Base-by-base conservation (phyloP, 768 basidiomycete genomes). In the Ramaria rubella region DNA sequence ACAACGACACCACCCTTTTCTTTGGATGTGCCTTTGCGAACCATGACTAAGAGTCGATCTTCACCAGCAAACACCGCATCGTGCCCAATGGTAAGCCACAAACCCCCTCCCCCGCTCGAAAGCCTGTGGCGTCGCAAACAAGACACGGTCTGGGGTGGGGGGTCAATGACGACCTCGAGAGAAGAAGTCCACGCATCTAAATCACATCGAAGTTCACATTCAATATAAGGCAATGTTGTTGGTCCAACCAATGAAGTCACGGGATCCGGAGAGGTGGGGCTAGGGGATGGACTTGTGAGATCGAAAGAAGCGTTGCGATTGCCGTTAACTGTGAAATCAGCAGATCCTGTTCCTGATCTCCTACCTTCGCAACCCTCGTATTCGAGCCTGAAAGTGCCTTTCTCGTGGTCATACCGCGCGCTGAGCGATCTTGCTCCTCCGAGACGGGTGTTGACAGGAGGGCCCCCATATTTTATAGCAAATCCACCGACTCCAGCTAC, bases 401-500 rank as follows among this genome's bases (percentile, higher is more conserved):
- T 83, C 60, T 97, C 95, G 60, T 91, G 88, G 57, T 97, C 94
- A 69, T 94, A 98, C 53, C 83, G 79, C 56, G 87, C 74, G 54
- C 83, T 80, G 49, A 82, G 81, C 5, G 81, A 79, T 67, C 81
- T 88, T 3, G 89, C 94, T 4, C 89, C 87, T 1, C 82, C 78
- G 15, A 98, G 70, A 30, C 94, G 77, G 1, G 92, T 95, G 8
- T 91, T 76, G n/a, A 91, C 78, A 0, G 96, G 96, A 2, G 96
- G 95, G 0, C 93, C 94, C 14, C 96, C 96, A 62, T 82, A 87
- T 69, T 93, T 94, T 72, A 99, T 95, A 6, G 92, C 86, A 64
- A 91, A 97, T 60, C 97, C 95, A 21, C 96, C 93, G 9, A 96
- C 86, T 1, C 94, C 94, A 0, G 94, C 91, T 0, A 98, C 73